phyloP scores from a whole-genome alignment of 2,329 filamentous ascomycete genomes.

The Biscogniauxia mediterranea region DNA sequence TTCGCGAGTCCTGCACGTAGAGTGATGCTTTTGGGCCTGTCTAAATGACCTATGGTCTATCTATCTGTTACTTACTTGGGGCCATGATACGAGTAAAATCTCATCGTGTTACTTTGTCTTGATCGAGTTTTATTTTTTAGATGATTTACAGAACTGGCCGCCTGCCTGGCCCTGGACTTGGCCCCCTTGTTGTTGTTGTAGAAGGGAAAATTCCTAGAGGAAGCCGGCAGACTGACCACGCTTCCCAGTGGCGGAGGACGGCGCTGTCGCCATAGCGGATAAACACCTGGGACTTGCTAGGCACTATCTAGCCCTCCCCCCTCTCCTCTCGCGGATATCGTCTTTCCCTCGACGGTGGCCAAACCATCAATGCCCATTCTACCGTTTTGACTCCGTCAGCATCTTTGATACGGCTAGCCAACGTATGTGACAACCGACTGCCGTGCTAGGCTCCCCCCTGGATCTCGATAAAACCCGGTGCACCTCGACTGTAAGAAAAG shows the following conservation, averaged over 20 bases:
- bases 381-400: conserved; percentile 27
- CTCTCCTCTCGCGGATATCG: neutral
- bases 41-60: neutral
- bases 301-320: neutral
- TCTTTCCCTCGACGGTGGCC: conserved; percentile 17
- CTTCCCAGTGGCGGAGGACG: conserved; percentile 12
- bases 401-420: conserved; percentile 6
- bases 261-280: conserved; percentile 19
- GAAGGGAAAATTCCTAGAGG: conserved; percentile 20
- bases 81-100: neutral
- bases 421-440: conserved; percentile 18
- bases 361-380: conserved; percentile 21
- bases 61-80: conserved; percentile 9
- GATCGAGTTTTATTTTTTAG: neutral
- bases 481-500: conserved; percentile 10
- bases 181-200: conserved; percentile 20
- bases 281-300: conserved; percentile 15
- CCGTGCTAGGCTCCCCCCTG: conserved; percentile 27
- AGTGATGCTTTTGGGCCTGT: neutral
- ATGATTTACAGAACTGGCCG: neutral
- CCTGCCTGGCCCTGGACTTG: neutral
- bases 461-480: conserved; percentile 28
- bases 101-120: neutral
- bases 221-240: conserved; percentile 13
- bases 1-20: neutral